Conservation (phyloP, 2,329 filamentous ascomycete genomes). For the Sordariomycetes sp. region DNA sequence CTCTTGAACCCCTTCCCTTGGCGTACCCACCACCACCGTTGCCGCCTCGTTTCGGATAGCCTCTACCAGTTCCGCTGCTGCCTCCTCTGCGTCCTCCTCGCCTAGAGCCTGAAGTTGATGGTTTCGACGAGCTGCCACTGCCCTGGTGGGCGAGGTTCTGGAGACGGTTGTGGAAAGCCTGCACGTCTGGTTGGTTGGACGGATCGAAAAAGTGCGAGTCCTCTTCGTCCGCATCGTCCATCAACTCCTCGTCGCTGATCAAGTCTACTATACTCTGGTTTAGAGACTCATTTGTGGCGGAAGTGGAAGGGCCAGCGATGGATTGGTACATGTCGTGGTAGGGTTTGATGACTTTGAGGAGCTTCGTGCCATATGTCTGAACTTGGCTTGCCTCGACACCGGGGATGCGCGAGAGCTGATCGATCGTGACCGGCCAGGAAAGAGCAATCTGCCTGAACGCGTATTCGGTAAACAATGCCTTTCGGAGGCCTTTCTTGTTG, state of each 20-base stretch:
- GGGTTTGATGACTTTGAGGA: slow-evolving; percentile 48
- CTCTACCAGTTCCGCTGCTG: neutral
- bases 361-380: slow-evolving; percentile 46
- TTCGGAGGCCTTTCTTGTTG: slow-evolving; percentile 45
- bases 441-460: slow-evolving; percentile 68
- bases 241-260: slow-evolving; percentile 34
- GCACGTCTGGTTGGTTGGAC: slow-evolving; percentile 16
- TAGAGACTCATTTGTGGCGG: slow-evolving; percentile 6
- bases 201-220: slow-evolving; percentile 38
- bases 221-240: slow-evolving; percentile 27
- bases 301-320: slow-evolving; percentile 30
- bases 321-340: slow-evolving; percentile 37
- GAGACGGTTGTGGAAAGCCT: slow-evolving; percentile 23
- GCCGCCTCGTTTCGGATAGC: neutral
- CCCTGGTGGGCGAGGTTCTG: slow-evolving; percentile 12
- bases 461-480: slow-evolving; percentile 57
- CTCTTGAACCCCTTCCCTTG: slow-evolving; percentile 14
- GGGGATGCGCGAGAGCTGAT: slow-evolving; percentile 54
- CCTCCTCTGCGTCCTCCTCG: no score
- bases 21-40: slow-evolving; percentile 6
- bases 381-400: slow-evolving; percentile 57
- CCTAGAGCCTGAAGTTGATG: no score
- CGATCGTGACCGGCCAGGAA: slow-evolving; percentile 50
- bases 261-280: slow-evolving; percentile 43
- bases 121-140: slow-evolving; percentile 13